Base-by-base conservation (phyloP, 2,329 filamentous ascomycete species). In the Ophiostoma himal-ulmi region DNA sequence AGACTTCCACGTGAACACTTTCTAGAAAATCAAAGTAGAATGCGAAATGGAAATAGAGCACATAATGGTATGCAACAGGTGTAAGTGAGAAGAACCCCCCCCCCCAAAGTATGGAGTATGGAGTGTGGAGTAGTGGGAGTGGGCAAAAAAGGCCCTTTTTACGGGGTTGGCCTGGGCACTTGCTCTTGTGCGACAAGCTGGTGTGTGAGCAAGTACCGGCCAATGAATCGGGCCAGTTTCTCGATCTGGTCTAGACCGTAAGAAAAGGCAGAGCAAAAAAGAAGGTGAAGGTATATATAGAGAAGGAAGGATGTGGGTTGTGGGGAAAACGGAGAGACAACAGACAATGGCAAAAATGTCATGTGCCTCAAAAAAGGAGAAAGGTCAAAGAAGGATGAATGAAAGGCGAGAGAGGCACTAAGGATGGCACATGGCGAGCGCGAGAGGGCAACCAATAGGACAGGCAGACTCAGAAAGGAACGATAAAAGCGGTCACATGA, bases 91-190 rank as follows among this genome's bases (percentile, higher is more conserved):
- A 34, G 13, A 64, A 36, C 3, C 4, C 3, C 30, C 3, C 30
- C 8, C 10, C 5, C 14, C 20, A 48, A 36, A 64, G 34, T 17
- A n/a, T 36, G 60, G 17, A 20, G 30, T 36, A 20, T 39, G 34
- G 36, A 60, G 26, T 22, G 14, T 13, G 26, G 34, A 36, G 20
- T 39, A 30, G 20, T 36, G 20, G 62, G 62, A 64, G 60, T 36
- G 34, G 34, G 34, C 20, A 39, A 39, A 65, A 65, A 65, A 22
- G 62, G 62, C 62, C 62, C 62, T n/a, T 65, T 65, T 65, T 65
- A 65, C 62, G 62, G 62, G 36, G 62, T 65, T 37, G 20, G 20
- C 20, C 17, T 39, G 20, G 36, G 34, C 41, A 65, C 62, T 65
- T 65, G 8, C 3, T 10, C 26, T 65, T 37, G 3, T 3, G 34